These are phyloP conservation scores for Podaxis sp. DNA, from an alignment of 768 basidiomycete species.

Conservation along the genomic window DNA sequence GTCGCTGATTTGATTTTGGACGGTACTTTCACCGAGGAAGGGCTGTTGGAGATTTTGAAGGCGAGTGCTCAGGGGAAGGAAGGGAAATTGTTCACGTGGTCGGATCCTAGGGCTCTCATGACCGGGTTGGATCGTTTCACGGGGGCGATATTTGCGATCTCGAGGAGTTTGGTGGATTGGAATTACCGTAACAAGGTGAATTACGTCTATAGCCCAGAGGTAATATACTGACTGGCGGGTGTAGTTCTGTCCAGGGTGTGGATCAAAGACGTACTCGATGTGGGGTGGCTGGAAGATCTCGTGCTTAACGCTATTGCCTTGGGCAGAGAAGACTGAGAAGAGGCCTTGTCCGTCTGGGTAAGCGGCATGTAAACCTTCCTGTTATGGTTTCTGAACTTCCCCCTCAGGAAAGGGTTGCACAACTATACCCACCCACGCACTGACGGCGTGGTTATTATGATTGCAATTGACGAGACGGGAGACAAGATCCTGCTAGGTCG, in stretches of 20 bases:
- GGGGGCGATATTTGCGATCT: conserved; percentile 75
- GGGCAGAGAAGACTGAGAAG: conserved; percentile 60
- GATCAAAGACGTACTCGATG: conserved; percentile 73
- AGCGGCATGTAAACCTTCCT: conserved; percentile 18
- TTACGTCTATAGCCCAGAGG: not conserved
- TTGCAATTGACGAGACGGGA: conserved; percentile 73
- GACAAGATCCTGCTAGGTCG: conserved; percentile 87
- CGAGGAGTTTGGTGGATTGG: conserved; percentile 89
- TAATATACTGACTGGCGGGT: not conserved
- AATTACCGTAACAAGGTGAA: conserved; percentile 82
- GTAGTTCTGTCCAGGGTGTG: conserved; percentile 90
- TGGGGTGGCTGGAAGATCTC: conserved; percentile 97
- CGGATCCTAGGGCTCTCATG: conserved; percentile 61
- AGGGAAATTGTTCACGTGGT: conserved; percentile 50
- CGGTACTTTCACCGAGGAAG: conserved; percentile 22
- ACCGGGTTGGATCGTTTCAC: conserved; percentile 57
- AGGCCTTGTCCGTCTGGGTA: conserved; percentile 75
- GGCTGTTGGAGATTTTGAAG: conserved; percentile 37
- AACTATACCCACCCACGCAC: conserved; percentile 85
- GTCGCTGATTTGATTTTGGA: conserved; percentile 46
- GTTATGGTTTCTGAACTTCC: conserved; percentile 1
- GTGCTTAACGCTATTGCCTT: conserved; percentile 74
- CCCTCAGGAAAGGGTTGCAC: conserved; percentile 72
- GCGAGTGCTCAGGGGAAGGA: conserved; percentile 35
- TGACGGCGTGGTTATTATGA: conserved; percentile 90